Conservation (phyloP, 2,329 filamentous ascomycete species). For the Talaromyces albobiverticillius region DNA sequence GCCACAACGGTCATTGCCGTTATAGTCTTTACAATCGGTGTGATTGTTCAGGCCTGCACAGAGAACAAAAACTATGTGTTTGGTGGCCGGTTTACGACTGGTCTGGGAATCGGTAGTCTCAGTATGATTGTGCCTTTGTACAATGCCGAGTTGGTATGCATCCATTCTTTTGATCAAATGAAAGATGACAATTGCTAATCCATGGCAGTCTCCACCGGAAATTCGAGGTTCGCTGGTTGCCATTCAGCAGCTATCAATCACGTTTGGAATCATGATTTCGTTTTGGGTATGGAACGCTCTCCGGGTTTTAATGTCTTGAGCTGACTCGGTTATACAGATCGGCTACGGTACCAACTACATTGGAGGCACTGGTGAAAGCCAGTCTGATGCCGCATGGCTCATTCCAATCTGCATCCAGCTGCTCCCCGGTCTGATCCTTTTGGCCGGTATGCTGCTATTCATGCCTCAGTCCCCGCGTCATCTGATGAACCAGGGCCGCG, state of each 20-base stretch:
- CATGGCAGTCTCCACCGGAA: constrained; percentile 22
- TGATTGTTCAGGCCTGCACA: constrained; percentile 36
- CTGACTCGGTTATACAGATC: constrained; percentile 60
- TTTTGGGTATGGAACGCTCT: constrained; percentile 38
- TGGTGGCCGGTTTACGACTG: constrained; percentile 41
- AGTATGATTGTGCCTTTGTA: constrained; percentile 43
- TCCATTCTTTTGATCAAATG: no score
- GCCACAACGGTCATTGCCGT: constrained; percentile 32
- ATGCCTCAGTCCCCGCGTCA: constrained; percentile 61
- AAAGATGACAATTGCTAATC: no score
- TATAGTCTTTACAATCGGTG: constrained; percentile 35
- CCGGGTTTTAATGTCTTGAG: constrained; percentile 50
- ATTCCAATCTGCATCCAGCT: constrained; percentile 22
- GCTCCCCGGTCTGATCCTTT: constrained; percentile 54
- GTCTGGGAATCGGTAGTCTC: constrained; percentile 42
- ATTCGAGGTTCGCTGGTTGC: constrained; percentile 42
- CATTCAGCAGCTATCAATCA: constrained; percentile 44
- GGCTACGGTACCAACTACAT: constrained; percentile 55
- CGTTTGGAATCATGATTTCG: constrained; percentile 45
- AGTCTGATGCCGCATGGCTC: constrained; percentile 70
- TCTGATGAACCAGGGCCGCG: constrained; percentile 59
- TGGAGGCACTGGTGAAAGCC: constrained; percentile 56
- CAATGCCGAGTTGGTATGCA: constrained; percentile 31
- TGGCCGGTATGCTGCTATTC: constrained; percentile 51
- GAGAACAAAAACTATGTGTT: constrained; percentile 31